Evolutionary conservation across 106 monocot species (phyloP).

Genomic region (Vanilla planifolia): DNA sequence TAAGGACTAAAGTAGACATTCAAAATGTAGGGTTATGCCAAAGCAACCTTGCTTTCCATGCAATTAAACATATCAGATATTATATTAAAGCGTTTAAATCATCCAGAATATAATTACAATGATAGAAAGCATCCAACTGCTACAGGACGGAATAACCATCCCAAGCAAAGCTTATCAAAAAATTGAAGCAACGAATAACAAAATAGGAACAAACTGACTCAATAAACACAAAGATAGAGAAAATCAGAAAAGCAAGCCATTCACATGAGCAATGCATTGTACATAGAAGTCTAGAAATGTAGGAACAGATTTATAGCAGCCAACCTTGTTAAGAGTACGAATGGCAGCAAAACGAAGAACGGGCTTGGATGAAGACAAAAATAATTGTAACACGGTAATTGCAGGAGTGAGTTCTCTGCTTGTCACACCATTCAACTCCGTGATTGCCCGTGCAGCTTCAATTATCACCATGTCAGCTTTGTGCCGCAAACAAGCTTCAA

Average conservation of each 20-base stretch:
- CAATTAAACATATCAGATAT: too few species aligned
- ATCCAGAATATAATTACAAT: too few species aligned
- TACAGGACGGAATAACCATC: not conserved
- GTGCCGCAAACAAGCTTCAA: slow-evolving; percentile 90
- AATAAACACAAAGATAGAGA: not conserved
- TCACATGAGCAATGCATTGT: not conserved
- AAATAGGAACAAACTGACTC: not conserved
- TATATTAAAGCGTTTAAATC: too few species aligned
- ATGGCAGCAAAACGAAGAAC: slow-evolving; percentile 98
- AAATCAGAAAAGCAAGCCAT: not conserved
- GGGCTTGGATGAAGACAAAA: slow-evolving; percentile 99
- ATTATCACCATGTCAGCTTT: slow-evolving; percentile 99
- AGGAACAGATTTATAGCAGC: not conserved
- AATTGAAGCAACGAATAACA: not conserved
- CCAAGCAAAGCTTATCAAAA: not conserved
- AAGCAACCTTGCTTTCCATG: too few species aligned
- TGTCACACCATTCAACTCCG: slow-evolving; percentile 84
- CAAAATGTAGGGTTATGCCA: not conserved
- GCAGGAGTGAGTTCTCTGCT: slow-evolving; percentile 91
- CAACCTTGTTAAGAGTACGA: slow-evolving; percentile 94
- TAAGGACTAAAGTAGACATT: not conserved
- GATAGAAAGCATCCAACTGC: too few species aligned
- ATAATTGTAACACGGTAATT: slow-evolving; percentile 93
- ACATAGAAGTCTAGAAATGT: not conserved
- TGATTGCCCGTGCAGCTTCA: slow-evolving; percentile 98